Conservation (phyloP, 192 early-diverging fungal species). For the Oehlia diaphana region DNA sequence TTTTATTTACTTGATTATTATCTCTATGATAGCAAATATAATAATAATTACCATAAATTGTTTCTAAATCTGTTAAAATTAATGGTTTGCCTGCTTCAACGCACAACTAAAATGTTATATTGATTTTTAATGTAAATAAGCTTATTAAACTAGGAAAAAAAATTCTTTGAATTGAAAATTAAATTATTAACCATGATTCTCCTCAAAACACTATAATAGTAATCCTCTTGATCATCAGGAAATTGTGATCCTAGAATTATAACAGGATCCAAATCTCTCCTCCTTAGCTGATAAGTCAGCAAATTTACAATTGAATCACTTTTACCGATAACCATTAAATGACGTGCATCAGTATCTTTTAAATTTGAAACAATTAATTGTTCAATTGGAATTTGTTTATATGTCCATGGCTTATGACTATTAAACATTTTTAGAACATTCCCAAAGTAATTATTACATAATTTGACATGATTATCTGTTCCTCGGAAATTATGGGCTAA, state of each 20-base stretch:
- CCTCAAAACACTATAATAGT: slow-evolving; percentile 12
- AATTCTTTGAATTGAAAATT: background rate
- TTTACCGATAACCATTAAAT: slow-evolving; percentile 28
- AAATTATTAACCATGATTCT: slow-evolving; percentile 14
- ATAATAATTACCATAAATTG: slow-evolving; percentile 6
- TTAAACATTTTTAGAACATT: background rate
- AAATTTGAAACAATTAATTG: slow-evolving; percentile 15
- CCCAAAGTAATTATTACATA: background rate
- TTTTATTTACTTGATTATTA: no score
- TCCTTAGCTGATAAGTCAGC: background rate
- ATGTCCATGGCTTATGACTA: background rate
- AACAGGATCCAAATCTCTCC: background rate
- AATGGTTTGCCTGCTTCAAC: slow-evolving; percentile 25
- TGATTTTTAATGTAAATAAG: no score
- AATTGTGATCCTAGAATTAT: slow-evolving; percentile 22
- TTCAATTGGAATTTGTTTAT: slow-evolving; percentile 7
- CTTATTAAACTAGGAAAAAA: no score
- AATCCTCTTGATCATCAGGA: slow-evolving; percentile 9
- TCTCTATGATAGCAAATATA: background rate
- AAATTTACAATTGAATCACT: slow-evolving; percentile 16
- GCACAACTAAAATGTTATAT: slow-evolving; percentile 9
- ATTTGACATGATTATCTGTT: background rate
- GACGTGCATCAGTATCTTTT: background rate
- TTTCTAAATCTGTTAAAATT: slow-evolving; percentile 24
- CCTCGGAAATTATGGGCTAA: slow-evolving; percentile 29